These are phyloP conservation scores for Cutaneotrichosporon mucoides DNA, from an alignment of 1,284 basidiomycete genomes.

Conservation along the genomic window DNA sequence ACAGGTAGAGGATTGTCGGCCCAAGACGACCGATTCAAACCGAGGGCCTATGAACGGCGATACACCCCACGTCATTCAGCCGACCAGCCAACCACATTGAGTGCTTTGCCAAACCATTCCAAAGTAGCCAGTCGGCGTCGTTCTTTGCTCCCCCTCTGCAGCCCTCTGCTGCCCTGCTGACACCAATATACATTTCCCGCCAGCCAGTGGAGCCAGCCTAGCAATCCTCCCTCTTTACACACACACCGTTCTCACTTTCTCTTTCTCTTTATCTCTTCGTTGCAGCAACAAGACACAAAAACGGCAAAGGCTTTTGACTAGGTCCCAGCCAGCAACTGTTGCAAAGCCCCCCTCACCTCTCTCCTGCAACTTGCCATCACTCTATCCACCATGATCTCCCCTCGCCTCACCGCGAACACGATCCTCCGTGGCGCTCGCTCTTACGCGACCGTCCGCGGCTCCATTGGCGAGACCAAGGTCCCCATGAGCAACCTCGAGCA, in stretches of 20 bases:
- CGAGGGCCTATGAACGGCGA: background rate
- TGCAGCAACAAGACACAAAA: background rate
- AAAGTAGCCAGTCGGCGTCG: background rate
- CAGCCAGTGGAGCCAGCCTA: background rate
- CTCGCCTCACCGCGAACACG: conserved; percentile 26
- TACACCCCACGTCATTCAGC: conserved; percentile 1
- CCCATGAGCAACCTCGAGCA: conserved; percentile 85
- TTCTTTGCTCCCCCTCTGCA: no score
- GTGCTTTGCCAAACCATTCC: background rate
- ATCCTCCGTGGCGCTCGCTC: conserved; percentile 34
- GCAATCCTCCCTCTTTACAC: background rate
- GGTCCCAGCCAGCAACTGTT: conserved; percentile 7
- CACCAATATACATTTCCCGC: background rate
- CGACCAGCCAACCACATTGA: background rate
- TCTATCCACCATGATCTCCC: conserved; percentile 26
- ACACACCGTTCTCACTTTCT: background rate
- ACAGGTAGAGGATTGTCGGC: no score
- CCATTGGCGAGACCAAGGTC: conserved; percentile 86
- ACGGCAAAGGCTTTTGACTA: conserved; percentile 7
- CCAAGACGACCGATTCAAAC: no score
- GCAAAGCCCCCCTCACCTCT: conserved; percentile 4
- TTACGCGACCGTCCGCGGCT: conserved; percentile 41
- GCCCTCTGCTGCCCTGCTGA: no score
- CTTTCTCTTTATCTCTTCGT: conserved; percentile 7
- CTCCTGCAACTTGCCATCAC: background rate